Evolutionary conservation across 1,139 yeast genomes (phyloP), one percentile per base, ranked within the genome.

Genomic region (Saccharomyces uvarum): DNA sequence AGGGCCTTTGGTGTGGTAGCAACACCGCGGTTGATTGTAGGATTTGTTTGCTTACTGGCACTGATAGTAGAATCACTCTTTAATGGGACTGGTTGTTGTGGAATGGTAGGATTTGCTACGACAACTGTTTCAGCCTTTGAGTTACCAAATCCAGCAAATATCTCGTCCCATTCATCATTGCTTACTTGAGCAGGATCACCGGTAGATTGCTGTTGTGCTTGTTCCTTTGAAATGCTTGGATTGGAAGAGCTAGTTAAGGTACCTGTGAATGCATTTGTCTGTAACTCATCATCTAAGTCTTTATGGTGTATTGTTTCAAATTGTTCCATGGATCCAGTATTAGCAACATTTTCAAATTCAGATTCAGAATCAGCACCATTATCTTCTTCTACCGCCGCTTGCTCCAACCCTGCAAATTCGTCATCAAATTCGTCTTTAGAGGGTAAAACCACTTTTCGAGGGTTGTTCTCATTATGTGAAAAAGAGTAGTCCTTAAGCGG

Each of bases 111-210:
- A 53, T 48, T 28, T 51, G 24, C 14, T 44, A 9, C 9, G 51
- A 6, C 32, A 1, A 26, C 6, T 26, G n/a, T 16, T 26, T 58
- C 53, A 27, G 50, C 29, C 7, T 28, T 24, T 51, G 48, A 31
- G 63, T 84, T 86, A 31, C 93, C 93, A 68, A 89, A 86, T 0
- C 95, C 96, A 2, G 96, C 95, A 75, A 90, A 90, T 32, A 90
- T 77, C 70, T 89, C 95, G 65, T 90, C 97, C 97, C 97, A 90
- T 70, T 90, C 97, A 65, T 88, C 96, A 56, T 80, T 79, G 32
- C 67, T 68, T 13, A 66, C 63, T 24, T 66, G 65, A 24, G 58
- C 56, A 24, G 56, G 44, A 4, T 33, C 49, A n/a, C 13, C 33
- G 9, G 53, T 13, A 13, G 32, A 19, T 16, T 50, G 50, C 16